Evolutionary conservation across 768 basidiomycete species (phyloP).

Genomic region (Lactarius tabidus): DNA sequence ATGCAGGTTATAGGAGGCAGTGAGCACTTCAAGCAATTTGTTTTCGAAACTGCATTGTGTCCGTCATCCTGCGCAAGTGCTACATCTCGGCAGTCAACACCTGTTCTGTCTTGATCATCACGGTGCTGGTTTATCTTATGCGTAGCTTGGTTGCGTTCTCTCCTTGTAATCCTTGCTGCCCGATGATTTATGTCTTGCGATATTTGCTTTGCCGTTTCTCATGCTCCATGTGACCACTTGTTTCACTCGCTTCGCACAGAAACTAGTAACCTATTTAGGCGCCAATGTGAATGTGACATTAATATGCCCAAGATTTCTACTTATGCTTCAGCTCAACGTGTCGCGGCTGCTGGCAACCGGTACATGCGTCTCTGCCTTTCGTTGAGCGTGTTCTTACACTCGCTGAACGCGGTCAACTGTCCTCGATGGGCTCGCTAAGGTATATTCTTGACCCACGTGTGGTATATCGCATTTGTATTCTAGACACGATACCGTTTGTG

Average conservation of each 20-base stretch:
- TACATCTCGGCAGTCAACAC: slow-evolving; percentile 22
- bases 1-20: slow-evolving; percentile 25
- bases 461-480: background rate
- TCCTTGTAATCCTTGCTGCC: slow-evolving; percentile 24
- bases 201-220: slow-evolving; percentile 26
- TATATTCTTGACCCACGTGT: background rate
- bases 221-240: slow-evolving; percentile 24
- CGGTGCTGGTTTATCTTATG: slow-evolving; percentile 25
- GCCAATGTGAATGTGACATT: slow-evolving; percentile 22
- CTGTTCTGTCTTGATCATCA: slow-evolving; percentile 25
- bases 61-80: slow-evolving; percentile 13
- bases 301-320: slow-evolving; percentile 13
- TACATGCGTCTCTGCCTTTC: background rate
- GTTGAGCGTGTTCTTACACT: background rate
- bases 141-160: slow-evolving; percentile 27
- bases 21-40: slow-evolving; percentile 13
- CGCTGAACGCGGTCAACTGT: background rate
- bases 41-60: slow-evolving; percentile 14
- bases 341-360: slow-evolving; percentile 7
- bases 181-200: slow-evolving; percentile 25
- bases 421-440: slow-evolving; percentile 1
- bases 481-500: background rate
- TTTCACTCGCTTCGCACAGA: slow-evolving; percentile 23
- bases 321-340: slow-evolving; percentile 8
- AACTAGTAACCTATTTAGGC: slow-evolving; percentile 24